phyloP scores from a whole-genome alignment of 352 stramenopile species.

The Phytophthora kernoviae region DNA sequence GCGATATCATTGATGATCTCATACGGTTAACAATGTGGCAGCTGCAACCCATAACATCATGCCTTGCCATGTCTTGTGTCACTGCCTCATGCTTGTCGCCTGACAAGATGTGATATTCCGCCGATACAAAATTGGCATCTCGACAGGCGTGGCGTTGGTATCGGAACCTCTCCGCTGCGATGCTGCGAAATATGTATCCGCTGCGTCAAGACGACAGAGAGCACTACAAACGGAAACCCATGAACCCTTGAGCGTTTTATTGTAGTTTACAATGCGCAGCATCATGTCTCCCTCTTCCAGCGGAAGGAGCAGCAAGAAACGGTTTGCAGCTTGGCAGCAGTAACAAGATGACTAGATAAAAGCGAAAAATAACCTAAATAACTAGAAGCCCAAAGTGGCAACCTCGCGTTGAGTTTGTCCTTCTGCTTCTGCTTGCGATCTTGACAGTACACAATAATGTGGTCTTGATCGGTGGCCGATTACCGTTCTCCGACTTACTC shows the following conservation, averaged over 20 bases:
- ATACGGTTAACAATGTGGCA: too few species aligned
- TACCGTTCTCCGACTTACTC: conserved; percentile 6
- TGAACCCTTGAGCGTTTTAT: conserved; percentile 29
- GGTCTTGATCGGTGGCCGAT: neutral
- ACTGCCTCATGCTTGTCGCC: too few species aligned
- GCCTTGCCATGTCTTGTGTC: too few species aligned
- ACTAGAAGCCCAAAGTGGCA: conserved; percentile 26
- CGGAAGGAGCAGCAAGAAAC: conserved; percentile 39
- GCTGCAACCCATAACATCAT: too few species aligned
- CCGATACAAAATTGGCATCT: too few species aligned
- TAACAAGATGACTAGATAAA: conserved; percentile 23
- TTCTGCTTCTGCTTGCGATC: conserved; percentile 18
- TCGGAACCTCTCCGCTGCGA: conserved; percentile 8
- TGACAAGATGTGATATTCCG: too few species aligned
- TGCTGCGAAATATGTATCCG: conserved; percentile 34
- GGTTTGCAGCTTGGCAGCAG: conserved; percentile 9
- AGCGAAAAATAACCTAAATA: conserved; percentile 28
- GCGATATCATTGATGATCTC: neutral
- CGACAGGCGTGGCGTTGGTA: neutral
- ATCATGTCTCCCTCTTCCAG: conserved; percentile 48
- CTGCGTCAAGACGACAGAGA: conserved; percentile 26
- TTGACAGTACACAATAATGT: neutral
- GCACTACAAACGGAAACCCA: conserved; percentile 11
- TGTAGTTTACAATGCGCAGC: conserved; percentile 47
- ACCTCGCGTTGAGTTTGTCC: conserved; percentile 36